phyloP scores from a whole-genome alignment of 2,329 filamentous ascomycete species.

The Diaporthe ampelina region DNA sequence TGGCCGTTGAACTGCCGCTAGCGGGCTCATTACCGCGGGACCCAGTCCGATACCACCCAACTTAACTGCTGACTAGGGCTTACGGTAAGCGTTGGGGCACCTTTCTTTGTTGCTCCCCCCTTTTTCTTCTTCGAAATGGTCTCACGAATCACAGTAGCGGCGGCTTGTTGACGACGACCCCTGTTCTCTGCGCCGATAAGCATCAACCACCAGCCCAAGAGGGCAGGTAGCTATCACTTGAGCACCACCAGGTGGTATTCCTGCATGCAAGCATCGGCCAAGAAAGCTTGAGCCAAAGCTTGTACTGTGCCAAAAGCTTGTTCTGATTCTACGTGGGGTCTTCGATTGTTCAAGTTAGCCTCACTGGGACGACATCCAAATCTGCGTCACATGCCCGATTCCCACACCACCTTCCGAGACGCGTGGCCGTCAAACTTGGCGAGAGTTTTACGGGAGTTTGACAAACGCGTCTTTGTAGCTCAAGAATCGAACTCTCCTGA shows the following conservation, averaged over 20 bases:
- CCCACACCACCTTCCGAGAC: neutral
- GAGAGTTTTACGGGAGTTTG: neutral
- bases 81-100: too few relatives aligned
- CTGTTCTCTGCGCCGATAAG: neutral
- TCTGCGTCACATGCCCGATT: slow-evolving; percentile 1
- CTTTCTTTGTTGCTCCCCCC: neutral
- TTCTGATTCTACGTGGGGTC: neutral
- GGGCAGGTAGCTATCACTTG: slow-evolving; percentile 17
- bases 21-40: neutral
- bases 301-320: slow-evolving; percentile 12
- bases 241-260: neutral
- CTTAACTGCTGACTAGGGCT: neutral
- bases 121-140: neutral
- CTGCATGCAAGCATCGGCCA: neutral
- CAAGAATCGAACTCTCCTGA: neutral
- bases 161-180: neutral
- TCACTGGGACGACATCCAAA: slow-evolving; percentile 1
- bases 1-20: slow-evolving; percentile 8
- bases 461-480: neutral
- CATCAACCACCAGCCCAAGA: neutral
- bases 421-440: neutral
- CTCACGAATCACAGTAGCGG: neutral
- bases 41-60: neutral
- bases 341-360: slow-evolving; percentile 4
- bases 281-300: slow-evolving; percentile 1